Evolutionary conservation across 2,329 filamentous ascomycete species (phyloP).

Genomic region (Ceratocystis cacaofunesta): DNA sequence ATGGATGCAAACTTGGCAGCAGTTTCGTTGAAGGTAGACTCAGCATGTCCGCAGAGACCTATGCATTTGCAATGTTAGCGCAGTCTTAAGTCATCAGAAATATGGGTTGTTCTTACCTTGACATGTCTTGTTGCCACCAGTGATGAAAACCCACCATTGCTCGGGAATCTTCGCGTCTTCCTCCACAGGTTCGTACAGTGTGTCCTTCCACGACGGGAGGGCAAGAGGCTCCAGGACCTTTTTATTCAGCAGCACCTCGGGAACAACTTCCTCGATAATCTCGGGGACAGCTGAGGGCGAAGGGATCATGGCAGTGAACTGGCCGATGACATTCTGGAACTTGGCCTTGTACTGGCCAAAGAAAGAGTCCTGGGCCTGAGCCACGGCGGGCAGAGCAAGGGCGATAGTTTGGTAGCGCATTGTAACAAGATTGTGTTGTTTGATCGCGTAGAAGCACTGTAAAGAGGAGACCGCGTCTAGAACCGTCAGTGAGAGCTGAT

Average conservation of each 20-base stretch:
- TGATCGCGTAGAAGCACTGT: background rate
- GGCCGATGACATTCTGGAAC: conserved; percentile 49
- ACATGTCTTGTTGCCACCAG: conserved; percentile 68
- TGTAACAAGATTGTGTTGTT: conserved; percentile 19
- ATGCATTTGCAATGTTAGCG: background rate
- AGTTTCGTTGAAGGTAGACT: conserved; percentile 52
- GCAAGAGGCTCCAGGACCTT: conserved; percentile 37
- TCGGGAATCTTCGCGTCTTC: conserved; percentile 46
- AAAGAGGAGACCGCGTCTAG: background rate
- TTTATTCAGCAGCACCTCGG: conserved; percentile 26
- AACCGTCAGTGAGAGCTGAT: background rate
- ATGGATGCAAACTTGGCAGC: conserved; percentile 46
- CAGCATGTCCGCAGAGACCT: conserved; percentile 51
- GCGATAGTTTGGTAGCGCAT: conserved; percentile 45
- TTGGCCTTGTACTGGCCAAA: conserved; percentile 46
- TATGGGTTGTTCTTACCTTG: conserved; percentile 33
- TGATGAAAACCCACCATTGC: conserved; percentile 63
- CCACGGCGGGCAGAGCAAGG: conserved; percentile 41
- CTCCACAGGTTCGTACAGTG: conserved; percentile 47
- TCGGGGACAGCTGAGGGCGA: conserved; percentile 35
- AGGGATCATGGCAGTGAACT: conserved; percentile 29
- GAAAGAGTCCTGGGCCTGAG: conserved; percentile 36
- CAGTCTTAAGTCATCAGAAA: background rate
- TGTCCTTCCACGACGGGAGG: conserved; percentile 55
- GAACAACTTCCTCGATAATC: conserved; percentile 29